Percentiles rank a stretch among this genome's conserved stretches.
Evolutionary conservation across 164 flowering plant genomes (phyloP).

Genomic region (Platanus orientalis): DNA sequence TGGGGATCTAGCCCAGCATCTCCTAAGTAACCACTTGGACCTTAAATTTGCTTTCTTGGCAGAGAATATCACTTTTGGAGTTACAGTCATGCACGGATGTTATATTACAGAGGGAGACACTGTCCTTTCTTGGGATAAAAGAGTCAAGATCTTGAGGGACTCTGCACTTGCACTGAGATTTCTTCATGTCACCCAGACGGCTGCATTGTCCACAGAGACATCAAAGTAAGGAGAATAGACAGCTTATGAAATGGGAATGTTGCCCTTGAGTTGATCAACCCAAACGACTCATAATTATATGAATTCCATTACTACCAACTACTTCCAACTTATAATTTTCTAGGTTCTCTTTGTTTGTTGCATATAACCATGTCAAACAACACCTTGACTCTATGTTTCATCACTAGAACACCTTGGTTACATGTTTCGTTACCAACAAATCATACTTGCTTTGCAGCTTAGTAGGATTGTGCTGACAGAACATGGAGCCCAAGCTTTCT

Average conservation of each 20-base stretch:
- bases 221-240: conserved; percentile 28
- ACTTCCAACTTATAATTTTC: too few species aligned
- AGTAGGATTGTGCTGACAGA: conserved; percentile 47
- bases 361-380: too few species aligned
- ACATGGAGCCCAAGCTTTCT: conserved; percentile 42
- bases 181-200: conserved; percentile 41
- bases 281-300: too few species aligned
- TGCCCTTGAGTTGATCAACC: too few species aligned
- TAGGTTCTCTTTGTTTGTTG: too few species aligned
- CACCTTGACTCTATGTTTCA: too few species aligned
- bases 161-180: conserved; percentile 41
- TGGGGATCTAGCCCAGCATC: conserved; percentile 47
- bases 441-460: conserved; percentile 37
- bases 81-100: too few species aligned
- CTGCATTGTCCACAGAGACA: conserved; percentile 56
- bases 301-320: too few species aligned
- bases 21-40: too few species aligned
- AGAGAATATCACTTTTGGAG: not conserved
- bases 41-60: not conserved
- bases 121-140: conserved; percentile 32
- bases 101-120: conserved; percentile 35
- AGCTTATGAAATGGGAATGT: not conserved
- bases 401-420: too few species aligned
- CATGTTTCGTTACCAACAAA: too few species aligned
- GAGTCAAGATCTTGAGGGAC: conserved; percentile 41